A percentile compares a stretch with the other conserved stretches of the same genome.
phyloP scores from a whole-genome alignment of 1,284 basidiomycete genomes.

The Afroboletus lepidellus region DNA sequence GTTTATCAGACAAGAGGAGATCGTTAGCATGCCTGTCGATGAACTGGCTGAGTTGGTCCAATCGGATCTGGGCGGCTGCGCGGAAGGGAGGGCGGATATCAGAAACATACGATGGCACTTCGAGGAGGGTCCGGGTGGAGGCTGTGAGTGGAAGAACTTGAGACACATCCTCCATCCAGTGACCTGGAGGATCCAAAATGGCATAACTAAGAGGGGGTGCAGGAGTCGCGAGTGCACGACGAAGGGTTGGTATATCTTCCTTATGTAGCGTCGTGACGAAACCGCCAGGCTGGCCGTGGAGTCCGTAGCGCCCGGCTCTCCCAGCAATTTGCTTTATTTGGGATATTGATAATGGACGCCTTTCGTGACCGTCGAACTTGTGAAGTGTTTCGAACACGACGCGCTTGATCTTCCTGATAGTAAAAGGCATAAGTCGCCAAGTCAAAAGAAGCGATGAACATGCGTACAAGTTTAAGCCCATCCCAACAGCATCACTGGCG shows the following conservation, averaged over 20 bases:
- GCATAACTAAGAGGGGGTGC: constrained; percentile 37
- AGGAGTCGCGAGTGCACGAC: constrained; percentile 42
- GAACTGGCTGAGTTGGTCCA: constrained; percentile 40
- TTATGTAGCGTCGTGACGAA: constrained; percentile 72
- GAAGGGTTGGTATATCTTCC: constrained; percentile 66
- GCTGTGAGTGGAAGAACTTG: constrained; percentile 41
- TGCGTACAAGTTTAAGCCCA: constrained; percentile 79
- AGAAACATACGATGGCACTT: constrained; percentile 49
- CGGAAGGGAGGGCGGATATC: constrained; percentile 48
- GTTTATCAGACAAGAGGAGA: constrained; percentile 51
- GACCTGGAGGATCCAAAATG: constrained; percentile 29
- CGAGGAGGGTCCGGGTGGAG: constrained; percentile 40
- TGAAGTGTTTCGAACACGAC: constrained; percentile 79
- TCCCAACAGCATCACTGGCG: constrained; percentile 81
- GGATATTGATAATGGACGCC: constrained; percentile 64
- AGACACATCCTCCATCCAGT: constrained; percentile 29
- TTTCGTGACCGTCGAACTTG: constrained; percentile 69
- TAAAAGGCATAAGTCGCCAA: not conserved
- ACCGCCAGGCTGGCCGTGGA: constrained; percentile 59
- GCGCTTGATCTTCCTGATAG: constrained; percentile 84
- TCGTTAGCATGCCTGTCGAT: constrained; percentile 42
- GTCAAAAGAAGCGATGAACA: not conserved
- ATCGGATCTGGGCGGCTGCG: constrained; percentile 32
- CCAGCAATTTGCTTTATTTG: constrained; percentile 97
- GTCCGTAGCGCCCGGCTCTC: constrained; percentile 89